phyloP scores from a whole-genome alignment of 2,329 filamentous ascomycete genomes.

The Pseudogymnoascus sp. region DNA sequence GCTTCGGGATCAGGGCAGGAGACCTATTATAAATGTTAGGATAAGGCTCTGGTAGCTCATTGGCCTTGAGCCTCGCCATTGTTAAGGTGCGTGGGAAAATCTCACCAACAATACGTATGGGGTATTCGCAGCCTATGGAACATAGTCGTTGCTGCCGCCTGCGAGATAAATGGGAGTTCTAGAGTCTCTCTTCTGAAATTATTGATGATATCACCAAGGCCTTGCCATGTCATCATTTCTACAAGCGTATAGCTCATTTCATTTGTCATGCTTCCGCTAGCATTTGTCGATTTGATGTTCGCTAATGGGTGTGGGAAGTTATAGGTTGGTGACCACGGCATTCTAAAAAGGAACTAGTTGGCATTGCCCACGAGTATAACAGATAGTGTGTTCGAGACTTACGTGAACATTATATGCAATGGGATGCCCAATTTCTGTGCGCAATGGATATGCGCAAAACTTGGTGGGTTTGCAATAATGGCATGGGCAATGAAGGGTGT shows the following conservation, averaged over 20 bases:
- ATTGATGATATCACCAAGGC: conserved; percentile 84
- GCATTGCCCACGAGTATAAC: conserved; percentile 11
- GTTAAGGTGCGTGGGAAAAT: not conserved
- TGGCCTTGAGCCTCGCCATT: not conserved
- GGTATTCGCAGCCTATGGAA: conserved; percentile 69
- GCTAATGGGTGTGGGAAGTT: conserved; percentile 61
- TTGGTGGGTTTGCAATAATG: conserved; percentile 68
- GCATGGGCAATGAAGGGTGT: conserved; percentile 65
- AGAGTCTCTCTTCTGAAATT: conserved; percentile 69
- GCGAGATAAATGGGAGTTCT: conserved; percentile 68
- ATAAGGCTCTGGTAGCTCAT: not conserved
- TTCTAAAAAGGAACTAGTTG: conserved; percentile 25
- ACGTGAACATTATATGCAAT: conserved; percentile 78
- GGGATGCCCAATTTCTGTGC: conserved; percentile 66
- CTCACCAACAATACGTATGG: conserved; percentile 79
- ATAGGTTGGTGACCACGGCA: conserved; percentile 63
- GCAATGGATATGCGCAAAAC: conserved; percentile 64
- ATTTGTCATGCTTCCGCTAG: conserved; percentile 57
- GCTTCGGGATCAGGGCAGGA: conserved; percentile 65
- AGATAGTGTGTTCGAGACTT: conserved; percentile 29
- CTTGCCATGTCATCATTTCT: conserved; percentile 69
- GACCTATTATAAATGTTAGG: conserved; percentile 39
- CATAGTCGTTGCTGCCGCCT: conserved; percentile 77
- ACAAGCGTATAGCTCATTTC: conserved; percentile 63
- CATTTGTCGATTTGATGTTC: conserved; percentile 54